These are phyloP conservation scores for Kwoniella bestiolae DNA, from an alignment of 768 basidiomycete species.

Conservation along the genomic window DNA sequence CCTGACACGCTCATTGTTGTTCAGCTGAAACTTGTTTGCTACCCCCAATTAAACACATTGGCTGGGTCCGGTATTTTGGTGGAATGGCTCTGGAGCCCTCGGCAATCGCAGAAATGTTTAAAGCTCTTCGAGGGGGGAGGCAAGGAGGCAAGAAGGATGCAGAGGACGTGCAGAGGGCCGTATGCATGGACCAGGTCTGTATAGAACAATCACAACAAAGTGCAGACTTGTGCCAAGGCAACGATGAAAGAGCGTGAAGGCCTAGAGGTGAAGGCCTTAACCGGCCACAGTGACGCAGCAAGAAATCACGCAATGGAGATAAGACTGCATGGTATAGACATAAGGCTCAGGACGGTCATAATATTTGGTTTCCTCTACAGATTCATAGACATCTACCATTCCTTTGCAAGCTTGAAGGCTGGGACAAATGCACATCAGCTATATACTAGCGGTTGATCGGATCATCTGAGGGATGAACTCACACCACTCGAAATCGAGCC, in stretches of 20 bases:
- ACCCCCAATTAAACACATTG: not conserved
- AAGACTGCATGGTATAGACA: constrained; percentile 20
- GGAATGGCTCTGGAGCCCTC: not conserved
- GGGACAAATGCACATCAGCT: not conserved
- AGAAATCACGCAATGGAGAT: not conserved
- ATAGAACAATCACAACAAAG: too few relatives aligned
- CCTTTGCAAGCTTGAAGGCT: constrained; percentile 83
- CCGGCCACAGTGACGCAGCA: not conserved
- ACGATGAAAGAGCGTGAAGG: too few relatives aligned
- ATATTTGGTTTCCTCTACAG: not conserved
- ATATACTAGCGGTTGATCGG: too few relatives aligned
- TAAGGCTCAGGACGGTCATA: constrained; percentile 2
- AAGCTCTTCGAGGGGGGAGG: not conserved
- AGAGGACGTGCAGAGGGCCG: too few relatives aligned
- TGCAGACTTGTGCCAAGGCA: too few relatives aligned
- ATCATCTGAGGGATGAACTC: too few relatives aligned
- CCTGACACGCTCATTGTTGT: constrained; percentile 10
- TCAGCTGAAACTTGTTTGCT: not conserved
- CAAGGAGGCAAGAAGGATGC: not conserved
- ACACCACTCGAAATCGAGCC: constrained; percentile 79
- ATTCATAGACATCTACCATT: constrained; percentile 67
- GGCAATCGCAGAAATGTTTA: too few relatives aligned
- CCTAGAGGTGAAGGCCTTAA: too few relatives aligned
- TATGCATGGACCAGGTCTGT: too few relatives aligned
- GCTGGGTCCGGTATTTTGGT: not conserved